These are phyloP conservation scores for Intubia oerlemansii DNA, from an alignment of 2,329 filamentous ascomycete species.

Conservation along the genomic window DNA sequence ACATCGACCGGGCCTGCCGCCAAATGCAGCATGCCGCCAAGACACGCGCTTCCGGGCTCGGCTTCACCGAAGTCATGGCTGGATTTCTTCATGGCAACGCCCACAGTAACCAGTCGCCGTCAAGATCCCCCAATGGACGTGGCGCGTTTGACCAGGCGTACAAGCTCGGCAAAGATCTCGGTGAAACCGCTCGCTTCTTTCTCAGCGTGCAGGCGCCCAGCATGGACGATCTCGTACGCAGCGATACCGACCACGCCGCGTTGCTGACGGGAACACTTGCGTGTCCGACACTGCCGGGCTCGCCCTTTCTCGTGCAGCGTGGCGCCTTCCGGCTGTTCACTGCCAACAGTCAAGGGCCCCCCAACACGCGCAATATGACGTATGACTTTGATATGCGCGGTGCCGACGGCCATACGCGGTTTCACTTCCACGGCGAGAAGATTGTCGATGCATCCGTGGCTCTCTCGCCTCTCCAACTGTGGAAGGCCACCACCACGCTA, in stretches of 20 bases:
- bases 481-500: constrained; percentile 38
- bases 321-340: constrained; percentile 37
- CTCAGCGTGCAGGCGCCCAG: constrained; percentile 33
- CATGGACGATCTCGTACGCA: no score
- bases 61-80: constrained; percentile 43
- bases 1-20: constrained; percentile 15
- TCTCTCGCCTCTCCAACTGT: constrained; percentile 32
- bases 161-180: constrained; percentile 28
- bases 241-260: constrained; percentile 29
- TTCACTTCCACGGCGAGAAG: constrained; percentile 42
- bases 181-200: constrained; percentile 35
- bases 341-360: constrained; percentile 23
- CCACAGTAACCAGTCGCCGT: constrained; percentile 1
- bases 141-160: constrained; percentile 32
- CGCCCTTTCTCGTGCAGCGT: constrained; percentile 37
- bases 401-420: constrained; percentile 22
- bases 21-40: constrained; percentile 22
- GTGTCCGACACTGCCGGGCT: constrained; percentile 29
- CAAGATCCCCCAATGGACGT: constrained; percentile 21
- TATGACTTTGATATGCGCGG: constrained; percentile 41
- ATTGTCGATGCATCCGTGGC: constrained; percentile 37
- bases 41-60: constrained; percentile 32
- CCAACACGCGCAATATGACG: constrained; percentile 35
- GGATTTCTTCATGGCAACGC: constrained; percentile 31
- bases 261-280: constrained; percentile 38